Base-by-base conservation (phyloP, 2,329 filamentous ascomycete genomes). In the Leptodontidium sp. region DNA sequence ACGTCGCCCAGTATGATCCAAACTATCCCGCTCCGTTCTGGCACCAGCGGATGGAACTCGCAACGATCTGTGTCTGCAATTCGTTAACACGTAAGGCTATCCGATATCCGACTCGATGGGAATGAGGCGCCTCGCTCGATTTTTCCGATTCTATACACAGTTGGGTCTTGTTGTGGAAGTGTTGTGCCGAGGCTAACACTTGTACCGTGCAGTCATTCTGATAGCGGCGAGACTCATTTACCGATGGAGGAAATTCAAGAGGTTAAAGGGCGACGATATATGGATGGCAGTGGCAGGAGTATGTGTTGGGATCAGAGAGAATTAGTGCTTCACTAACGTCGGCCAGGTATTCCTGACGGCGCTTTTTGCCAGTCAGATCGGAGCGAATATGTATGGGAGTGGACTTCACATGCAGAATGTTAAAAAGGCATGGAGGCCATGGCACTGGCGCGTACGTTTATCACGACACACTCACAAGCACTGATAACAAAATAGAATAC, bases 221-320 rank as follows among this genome's bases (percentile, higher is more conserved):
- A 77, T 77, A 47, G 58, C 72, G 26, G 64, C 74, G 17, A 70
- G 76, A 67, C 45, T 75, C 65, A 71, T 72, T 53, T 76, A 77
- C 64, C 72, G 76, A 66, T 74, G 73, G 66, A 62, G 47, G 35
- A 72, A 69, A 52, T 66, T 77, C 45, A 74, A 71, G 49, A 72
- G 72, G 32, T 73, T 76, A 63, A 74, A 74, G 61, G 66, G 67
- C 17, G 76, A 78, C 59, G 76, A 78, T 65, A 71, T 68, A 45
- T 77, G 75, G 75, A 77, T 78, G 70, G 61, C 71, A 26, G 68
- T 71, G 58, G 76, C 76, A 65, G 73, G 69, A 57, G 76, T 78
- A 76, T 43, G 74, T 68, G 40, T 50, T 58, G 38, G 0, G 21
- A 38, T 6, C 4, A 32, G 29, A 32, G 17, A 29, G 15, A 35